Conservation (phyloP, 1,284 basidiomycete genomes). For the Trichosporon ovoides region DNA sequence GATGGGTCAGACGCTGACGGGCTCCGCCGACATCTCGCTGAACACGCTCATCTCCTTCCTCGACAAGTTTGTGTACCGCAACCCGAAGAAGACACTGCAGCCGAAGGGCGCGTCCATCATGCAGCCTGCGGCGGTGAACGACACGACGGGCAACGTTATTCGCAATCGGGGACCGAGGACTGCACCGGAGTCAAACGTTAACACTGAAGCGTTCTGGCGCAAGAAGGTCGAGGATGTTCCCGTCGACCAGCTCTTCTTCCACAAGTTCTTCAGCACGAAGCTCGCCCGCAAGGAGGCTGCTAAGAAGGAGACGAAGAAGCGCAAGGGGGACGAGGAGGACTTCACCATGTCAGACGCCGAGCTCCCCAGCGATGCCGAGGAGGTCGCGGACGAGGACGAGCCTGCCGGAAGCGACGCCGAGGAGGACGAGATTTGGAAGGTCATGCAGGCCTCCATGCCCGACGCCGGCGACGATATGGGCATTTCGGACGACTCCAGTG, state of each 20-base stretch:
- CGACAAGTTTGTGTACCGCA: constrained; percentile 87
- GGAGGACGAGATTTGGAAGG: constrained; percentile 80
- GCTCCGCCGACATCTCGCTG: constrained; percentile 79
- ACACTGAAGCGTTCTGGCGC: constrained; percentile 70
- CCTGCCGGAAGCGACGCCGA: constrained; percentile 51
- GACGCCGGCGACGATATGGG: constrained; percentile 55
- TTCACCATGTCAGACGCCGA: constrained; percentile 25
- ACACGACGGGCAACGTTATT: constrained; percentile 61
- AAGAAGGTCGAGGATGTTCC: constrained; percentile 70
- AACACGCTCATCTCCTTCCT: constrained; percentile 91
- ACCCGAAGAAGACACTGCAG: constrained; percentile 75
- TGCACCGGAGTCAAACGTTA: constrained; percentile 50
- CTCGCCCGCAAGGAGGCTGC: constrained; percentile 56
- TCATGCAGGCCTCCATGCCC: constrained; percentile 76
- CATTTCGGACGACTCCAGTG: constrained; percentile 58
- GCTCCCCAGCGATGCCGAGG: constrained; percentile 21
- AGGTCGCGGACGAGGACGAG: constrained; percentile 33
- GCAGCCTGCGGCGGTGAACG: constrained; percentile 79
- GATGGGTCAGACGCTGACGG: constrained; percentile 60
- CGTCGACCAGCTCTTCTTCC: constrained; percentile 71
- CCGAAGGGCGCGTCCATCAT: constrained; percentile 77
- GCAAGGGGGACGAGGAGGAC: constrained; percentile 29
- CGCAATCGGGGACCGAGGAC: constrained; percentile 60
- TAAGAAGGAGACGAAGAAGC: constrained; percentile 51
- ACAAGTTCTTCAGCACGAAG: constrained; percentile 53